These are phyloP conservation scores for Globisporangium paroecandrum DNA, from an alignment of 352 stramenopile species.

Conservation along the genomic window DNA sequence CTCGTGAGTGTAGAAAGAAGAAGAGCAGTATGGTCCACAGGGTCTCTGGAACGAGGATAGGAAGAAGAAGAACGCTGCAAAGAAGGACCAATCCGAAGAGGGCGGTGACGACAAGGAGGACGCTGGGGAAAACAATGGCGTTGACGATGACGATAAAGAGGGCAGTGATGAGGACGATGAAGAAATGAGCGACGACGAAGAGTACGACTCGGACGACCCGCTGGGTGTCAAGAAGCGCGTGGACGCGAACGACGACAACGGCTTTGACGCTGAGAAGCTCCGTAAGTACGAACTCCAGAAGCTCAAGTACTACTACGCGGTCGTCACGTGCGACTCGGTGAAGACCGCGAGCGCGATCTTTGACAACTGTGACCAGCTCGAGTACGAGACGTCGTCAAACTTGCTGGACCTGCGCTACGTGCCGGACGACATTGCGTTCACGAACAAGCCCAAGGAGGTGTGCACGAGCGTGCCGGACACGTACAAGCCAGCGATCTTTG, in stretches of 20 bases:
- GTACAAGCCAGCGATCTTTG: conserved; percentile 95
- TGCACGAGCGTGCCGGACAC: conserved; percentile 83
- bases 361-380: conserved; percentile 94
- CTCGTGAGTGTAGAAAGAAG: conserved; percentile 56
- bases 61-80: conserved; percentile 22
- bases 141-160: conserved; percentile 11
- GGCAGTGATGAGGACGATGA: conserved; percentile 16
- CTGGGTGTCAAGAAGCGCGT: conserved; percentile 66
- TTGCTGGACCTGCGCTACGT: conserved; percentile 95
- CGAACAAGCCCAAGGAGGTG: conserved; percentile 85
- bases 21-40: conserved; percentile 68
- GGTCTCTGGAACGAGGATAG: conserved; percentile 55
- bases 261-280: conserved; percentile 94
- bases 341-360: conserved; percentile 93
- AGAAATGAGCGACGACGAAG: conserved; percentile 33
- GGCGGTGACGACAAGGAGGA: conserved; percentile 21
- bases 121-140: conserved; percentile 20
- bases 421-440: conserved; percentile 87
- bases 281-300: conserved; percentile 97
- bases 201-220: conserved; percentile 68
- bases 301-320: conserved; percentile 98
- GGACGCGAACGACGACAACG: conserved; percentile 48
- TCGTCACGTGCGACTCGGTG: conserved; percentile 92
- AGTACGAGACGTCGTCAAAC: conserved; percentile 96
- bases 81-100: conserved; percentile 16